Evolutionary conservation across 305 asterid species (phyloP).

Genomic region (Ajuga reptans): DNA sequence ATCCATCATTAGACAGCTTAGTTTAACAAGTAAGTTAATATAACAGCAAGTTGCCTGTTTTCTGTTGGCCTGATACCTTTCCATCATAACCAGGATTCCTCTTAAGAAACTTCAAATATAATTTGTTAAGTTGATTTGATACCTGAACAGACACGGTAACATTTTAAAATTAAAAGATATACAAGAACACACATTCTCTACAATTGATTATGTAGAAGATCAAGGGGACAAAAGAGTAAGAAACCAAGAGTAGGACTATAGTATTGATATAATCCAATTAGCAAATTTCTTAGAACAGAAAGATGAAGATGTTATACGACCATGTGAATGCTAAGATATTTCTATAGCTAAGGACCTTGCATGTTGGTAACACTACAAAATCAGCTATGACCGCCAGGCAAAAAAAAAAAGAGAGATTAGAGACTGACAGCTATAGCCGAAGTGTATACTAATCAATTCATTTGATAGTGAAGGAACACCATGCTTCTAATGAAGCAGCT

Average conservation of each 20-base stretch:
- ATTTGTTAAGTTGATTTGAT: conserved; percentile 70
- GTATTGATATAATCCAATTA: background rate
- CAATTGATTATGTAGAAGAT: background rate
- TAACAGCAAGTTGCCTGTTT: conserved; percentile 12
- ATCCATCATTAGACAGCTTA: conserved; percentile 5
- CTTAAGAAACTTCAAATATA: conserved; percentile 82
- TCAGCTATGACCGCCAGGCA: background rate
- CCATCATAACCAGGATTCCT: conserved; percentile 97
- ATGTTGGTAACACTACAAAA: background rate
- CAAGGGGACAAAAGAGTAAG: background rate
- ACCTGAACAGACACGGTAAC: conserved; percentile 47
- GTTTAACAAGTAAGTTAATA: conserved; percentile 8
- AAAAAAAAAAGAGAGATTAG: background rate
- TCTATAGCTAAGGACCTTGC: background rate
- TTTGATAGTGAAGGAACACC: background rate
- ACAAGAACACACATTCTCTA: background rate
- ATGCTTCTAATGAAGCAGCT: background rate
- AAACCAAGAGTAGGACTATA: conserved; percentile 5
- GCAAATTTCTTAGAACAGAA: background rate
- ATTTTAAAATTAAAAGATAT: conserved; percentile 7
- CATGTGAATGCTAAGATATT: background rate
- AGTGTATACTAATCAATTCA: background rate
- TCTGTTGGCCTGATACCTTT: conserved; percentile 49
- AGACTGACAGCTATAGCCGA: background rate
- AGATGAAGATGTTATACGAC: background rate